Percentiles rank a stretch among this genome's conserved stretches.
Evolutionary conservation across 1,284 basidiomycete species (phyloP).

Genomic region (Ceratobasidium sp.): DNA sequence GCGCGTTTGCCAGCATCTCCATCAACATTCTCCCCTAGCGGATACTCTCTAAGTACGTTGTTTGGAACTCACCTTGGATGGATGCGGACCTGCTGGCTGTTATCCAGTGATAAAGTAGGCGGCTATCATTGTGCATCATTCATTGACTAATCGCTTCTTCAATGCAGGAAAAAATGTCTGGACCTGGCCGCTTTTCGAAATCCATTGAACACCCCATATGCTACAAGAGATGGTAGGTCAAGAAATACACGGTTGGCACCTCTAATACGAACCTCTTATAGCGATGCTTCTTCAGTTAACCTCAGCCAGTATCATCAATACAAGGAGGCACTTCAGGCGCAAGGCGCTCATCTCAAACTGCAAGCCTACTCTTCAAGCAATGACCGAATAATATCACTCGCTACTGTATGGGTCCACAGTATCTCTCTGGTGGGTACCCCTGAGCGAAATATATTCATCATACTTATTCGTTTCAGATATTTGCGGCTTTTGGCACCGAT

Average conservation of each 20-base stretch:
- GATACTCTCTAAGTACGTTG: not conserved
- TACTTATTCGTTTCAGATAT: not conserved
- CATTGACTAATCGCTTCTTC: not conserved
- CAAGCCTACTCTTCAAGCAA: constrained; percentile 9
- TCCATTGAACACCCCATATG: constrained; percentile 29
- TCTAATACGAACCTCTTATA: not conserved
- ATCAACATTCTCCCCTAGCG: not conserved
- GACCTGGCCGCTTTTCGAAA: constrained; percentile 1
- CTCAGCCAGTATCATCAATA: constrained; percentile 16
- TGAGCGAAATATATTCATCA: not conserved
- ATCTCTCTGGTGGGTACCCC: not conserved
- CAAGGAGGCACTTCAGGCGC: not conserved
- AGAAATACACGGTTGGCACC: not conserved
- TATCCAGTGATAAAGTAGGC: not conserved
- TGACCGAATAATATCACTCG: constrained; percentile 19
- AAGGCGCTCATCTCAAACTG: constrained; percentile 5
- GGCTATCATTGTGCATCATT: not conserved
- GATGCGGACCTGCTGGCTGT: constrained; percentile 19
- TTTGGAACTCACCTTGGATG: constrained; percentile 23
- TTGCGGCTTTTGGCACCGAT: constrained; percentile 18
- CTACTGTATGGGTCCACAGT: constrained; percentile 22
- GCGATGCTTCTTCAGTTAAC: constrained; percentile 1
- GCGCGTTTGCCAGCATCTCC: not conserved
- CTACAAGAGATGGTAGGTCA: constrained; percentile 8
- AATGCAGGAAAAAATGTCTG: not conserved